Evolutionary conservation across 2,329 filamentous ascomycete genomes (phyloP), one percentile per base, ranked within the genome.

Genomic region (Fusarium luffae): DNA sequence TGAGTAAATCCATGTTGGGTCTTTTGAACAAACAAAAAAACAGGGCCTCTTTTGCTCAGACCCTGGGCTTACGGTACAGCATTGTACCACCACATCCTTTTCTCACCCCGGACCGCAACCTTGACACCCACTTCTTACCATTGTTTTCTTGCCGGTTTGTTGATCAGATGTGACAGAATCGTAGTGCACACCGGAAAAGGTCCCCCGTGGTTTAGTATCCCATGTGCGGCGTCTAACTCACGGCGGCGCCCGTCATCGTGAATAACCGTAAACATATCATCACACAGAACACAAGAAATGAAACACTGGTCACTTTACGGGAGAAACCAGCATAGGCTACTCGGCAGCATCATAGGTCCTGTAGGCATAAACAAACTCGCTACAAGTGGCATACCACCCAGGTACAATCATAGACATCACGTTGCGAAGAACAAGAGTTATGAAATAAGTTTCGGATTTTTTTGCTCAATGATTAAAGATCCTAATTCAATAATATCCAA

Each of bases 381-480:
- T 4, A 37, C 34, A 37, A 6, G 34, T 12, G 34, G 18, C 34
- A 37, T n/a, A 4, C 18, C 3, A n/a, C 18, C 18, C 32, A 37
- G 16, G 5, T n/a, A n/a, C 34, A n/a, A 37, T 37, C 34, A 37
- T 12, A n/a, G 30, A 32, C 37, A 32, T 68, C 52, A 63, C 32
- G 42, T n/a, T 8, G 7, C 10, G 19, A 18, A 27, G 8, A 25
- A 41, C 2, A 14, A 25, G 25, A 40, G 18, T 23, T 70, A 21
- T 55, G 65, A 27, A 47, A 68, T 57, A 68, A 63, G 58, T 70
- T 70, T 70, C 58, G 67, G 54, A 70, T 70, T 64, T 70, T 70
- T 70, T 70, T 68, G 63, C 59, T 34, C 42, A 68, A 42, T 70
- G 70, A 67, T 70, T 64, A 69, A 66, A 57, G 44, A 59, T 55